Conservation (phyloP, 768 basidiomycete genomes). For the Favolaschia claudopus region DNA sequence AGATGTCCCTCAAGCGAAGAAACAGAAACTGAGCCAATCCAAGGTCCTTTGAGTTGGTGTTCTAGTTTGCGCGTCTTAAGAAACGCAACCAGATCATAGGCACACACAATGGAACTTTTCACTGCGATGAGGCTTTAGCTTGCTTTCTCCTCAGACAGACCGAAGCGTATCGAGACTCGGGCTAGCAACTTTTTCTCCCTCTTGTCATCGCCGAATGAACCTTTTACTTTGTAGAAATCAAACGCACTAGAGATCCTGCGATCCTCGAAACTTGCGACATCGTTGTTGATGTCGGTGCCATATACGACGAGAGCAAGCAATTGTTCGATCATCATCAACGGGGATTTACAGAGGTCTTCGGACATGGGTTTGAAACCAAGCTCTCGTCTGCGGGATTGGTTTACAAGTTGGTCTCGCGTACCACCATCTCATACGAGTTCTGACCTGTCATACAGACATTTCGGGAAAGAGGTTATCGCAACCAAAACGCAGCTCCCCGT, state of each 20-base stretch:
- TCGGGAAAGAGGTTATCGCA: slow-evolving; percentile 86
- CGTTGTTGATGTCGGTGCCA: slow-evolving; percentile 95
- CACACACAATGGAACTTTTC: slow-evolving; percentile 95
- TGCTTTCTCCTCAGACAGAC: slow-evolving; percentile 89
- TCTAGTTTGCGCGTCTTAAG: neutral
- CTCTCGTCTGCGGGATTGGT: slow-evolving; percentile 91
- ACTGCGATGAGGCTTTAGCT: slow-evolving; percentile 96
- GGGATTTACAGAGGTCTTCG: slow-evolving; percentile 90
- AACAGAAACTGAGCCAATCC: slow-evolving; percentile 32
- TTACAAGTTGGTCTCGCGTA: slow-evolving; percentile 76
- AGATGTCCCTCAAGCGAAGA: slow-evolving; percentile 42
- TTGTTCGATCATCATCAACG: slow-evolving; percentile 97
- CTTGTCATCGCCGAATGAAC: slow-evolving; percentile 2
- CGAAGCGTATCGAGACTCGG: slow-evolving; percentile 74
- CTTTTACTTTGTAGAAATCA: slow-evolving; percentile 56
- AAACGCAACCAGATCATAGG: slow-evolving; percentile 73
- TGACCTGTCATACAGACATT: slow-evolving; percentile 64
- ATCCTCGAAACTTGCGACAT: slow-evolving; percentile 85
- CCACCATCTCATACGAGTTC: neutral
- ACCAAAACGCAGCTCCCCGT: slow-evolving; percentile 55
- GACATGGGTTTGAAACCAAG: slow-evolving; percentile 87
- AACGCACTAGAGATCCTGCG: slow-evolving; percentile 76
- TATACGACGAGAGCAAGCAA: slow-evolving; percentile 81
- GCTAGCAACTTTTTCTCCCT: slow-evolving; percentile 44
- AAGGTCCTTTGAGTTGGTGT: slow-evolving; percentile 37